Evolutionary conservation across 108 stramenopile species (phyloP).

Genomic region (Conticribra weissflogii): DNA sequence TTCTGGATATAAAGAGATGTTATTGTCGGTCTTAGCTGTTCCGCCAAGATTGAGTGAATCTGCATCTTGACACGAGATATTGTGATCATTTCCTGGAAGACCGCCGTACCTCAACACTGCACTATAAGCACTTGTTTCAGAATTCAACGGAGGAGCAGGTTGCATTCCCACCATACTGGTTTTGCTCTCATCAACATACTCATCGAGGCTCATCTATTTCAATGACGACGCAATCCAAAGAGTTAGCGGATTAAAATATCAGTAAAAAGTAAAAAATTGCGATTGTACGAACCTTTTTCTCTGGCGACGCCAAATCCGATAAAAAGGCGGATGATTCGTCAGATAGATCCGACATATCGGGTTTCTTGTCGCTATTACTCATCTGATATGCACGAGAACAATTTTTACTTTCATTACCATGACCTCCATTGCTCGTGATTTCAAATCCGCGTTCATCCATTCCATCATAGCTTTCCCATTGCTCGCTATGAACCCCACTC

Average conservation of each 20-base stretch:
- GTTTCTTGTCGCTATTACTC: neutral
- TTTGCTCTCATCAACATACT: neutral
- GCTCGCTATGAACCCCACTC: too few species aligned
- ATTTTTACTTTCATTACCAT: neutral
- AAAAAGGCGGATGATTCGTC: constrained; percentile 10
- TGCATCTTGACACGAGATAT: neutral
- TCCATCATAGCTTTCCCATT: too few species aligned
- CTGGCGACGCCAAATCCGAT: neutral
- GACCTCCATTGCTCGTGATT: too few species aligned
- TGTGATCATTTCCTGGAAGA: neutral
- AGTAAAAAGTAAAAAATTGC: neutral
- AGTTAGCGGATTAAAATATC: neutral
- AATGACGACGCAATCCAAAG: neutral
- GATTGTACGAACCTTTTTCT: constrained; percentile 15
- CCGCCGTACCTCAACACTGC: neutral
- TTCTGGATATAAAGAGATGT: neutral
- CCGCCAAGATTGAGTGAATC: neutral
- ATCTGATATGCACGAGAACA: neutral
- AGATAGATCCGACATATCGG: neutral
- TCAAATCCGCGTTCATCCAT: too few species aligned
- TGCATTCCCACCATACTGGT: constrained; percentile 2
- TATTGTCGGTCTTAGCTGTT: neutral
- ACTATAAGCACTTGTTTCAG: too few species aligned
- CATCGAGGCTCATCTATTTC: neutral
- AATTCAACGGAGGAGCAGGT: constrained; percentile 1